Percentiles rank a stretch among this genome's conserved stretches.
Evolutionary conservation across 2,329 filamentous ascomycete genomes (phyloP).

Genomic region (Daldinia eschscholtzii): DNA sequence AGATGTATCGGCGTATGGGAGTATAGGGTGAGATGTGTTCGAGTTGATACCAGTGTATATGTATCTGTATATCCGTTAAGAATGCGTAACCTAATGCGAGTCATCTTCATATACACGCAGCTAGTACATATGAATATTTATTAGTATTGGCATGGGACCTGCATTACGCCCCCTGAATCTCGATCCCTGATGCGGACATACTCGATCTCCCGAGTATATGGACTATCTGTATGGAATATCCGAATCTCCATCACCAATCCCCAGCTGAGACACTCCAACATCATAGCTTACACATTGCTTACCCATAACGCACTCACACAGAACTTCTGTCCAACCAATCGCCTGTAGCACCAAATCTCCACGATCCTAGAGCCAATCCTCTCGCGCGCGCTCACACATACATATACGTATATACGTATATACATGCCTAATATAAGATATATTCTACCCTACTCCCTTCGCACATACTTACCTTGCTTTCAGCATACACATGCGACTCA

Average conservation of each 20-base stretch:
- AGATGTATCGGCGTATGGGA: slow-evolving; percentile 8
- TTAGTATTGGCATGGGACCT: background rate
- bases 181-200: background rate
- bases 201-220: background rate
- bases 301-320: background rate
- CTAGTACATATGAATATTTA: background rate
- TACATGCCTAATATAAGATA: background rate
- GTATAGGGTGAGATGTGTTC: slow-evolving; percentile 15
- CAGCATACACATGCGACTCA: background rate
- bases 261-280: background rate
- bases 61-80: background rate
- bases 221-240: slow-evolving; percentile 4
- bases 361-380: background rate
- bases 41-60: slow-evolving; percentile 29
- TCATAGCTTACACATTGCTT: slow-evolving; percentile 2
- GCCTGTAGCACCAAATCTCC: slow-evolving; percentile 4
- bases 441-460: background rate
- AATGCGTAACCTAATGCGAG: slow-evolving; percentile 2
- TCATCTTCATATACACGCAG: background rate
- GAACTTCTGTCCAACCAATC: background rate
- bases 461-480: background rate
- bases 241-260: slow-evolving; percentile 4
- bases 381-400: background rate
- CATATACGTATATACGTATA: background rate
- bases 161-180: slow-evolving; percentile 8